A percentile compares a stretch with the other conserved stretches of the same genome.
Evolutionary conservation across 129 eudicot genomes (phyloP).

Genomic region (Silybum marianum): DNA sequence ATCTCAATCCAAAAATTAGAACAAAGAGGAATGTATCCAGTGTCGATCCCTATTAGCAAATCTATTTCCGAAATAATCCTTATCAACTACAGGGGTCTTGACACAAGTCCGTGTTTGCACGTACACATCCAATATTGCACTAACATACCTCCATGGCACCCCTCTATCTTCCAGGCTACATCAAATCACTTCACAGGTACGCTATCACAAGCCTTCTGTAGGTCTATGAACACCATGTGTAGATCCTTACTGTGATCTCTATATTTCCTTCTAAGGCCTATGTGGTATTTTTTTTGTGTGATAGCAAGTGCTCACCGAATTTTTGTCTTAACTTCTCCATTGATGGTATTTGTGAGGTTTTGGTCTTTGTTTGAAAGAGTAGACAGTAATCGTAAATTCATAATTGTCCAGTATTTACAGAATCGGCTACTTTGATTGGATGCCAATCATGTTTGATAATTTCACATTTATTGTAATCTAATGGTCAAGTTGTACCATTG

Average conservation of each 20-base stretch:
- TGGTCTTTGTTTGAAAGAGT: conserved; percentile 1
- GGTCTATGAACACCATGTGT: neutral
- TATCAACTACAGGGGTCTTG: no score
- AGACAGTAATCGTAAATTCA: neutral
- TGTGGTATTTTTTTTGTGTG: neutral
- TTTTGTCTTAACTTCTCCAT: neutral
- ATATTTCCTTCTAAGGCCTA: neutral
- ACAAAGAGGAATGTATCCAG: no score
- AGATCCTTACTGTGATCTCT: neutral
- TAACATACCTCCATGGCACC: no score
- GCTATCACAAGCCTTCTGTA: no score
- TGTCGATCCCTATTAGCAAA: no score
- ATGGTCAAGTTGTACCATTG: neutral
- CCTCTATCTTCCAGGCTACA: no score
- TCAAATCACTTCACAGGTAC: no score
- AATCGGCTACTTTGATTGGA: neutral
- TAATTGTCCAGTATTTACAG: neutral
- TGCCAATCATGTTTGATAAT: neutral
- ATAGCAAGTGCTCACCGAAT: neutral
- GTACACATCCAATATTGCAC: no score
- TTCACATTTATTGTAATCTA: neutral
- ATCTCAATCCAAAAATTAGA: no score
- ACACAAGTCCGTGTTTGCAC: no score
- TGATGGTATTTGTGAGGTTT: neutral
- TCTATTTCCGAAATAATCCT: no score